phyloP scores from a whole-genome alignment of 306 rosid genomes.

The Vigna nakashimae region DNA sequence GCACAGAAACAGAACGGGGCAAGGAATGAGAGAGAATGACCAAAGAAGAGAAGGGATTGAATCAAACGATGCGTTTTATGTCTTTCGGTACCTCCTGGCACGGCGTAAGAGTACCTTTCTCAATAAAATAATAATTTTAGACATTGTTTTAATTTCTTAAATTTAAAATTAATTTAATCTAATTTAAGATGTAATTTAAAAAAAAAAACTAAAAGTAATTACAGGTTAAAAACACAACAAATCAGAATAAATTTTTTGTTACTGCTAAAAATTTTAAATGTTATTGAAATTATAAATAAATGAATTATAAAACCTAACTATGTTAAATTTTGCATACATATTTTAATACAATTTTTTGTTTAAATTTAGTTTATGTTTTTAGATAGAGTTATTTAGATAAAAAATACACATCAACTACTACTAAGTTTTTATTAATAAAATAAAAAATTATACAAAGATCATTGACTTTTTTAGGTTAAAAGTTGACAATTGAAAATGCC shows the following conservation, averaged over 20 bases:
- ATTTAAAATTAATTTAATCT: not conserved
- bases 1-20: constrained; percentile 32
- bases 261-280: too few relatives aligned
- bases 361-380: too few relatives aligned
- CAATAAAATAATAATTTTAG: not conserved
- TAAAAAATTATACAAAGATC: not conserved
- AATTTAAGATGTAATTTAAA: too few relatives aligned
- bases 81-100: constrained; percentile 41
- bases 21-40: not conserved
- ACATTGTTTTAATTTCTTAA: not conserved
- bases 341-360: too few relatives aligned
- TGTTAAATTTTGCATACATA: too few relatives aligned
- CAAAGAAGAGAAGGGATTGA: constrained; percentile 31
- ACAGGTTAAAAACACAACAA: too few relatives aligned
- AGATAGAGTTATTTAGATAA: too few relatives aligned
- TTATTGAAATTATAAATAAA: too few relatives aligned
- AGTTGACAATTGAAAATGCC: not conserved
- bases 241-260: too few relatives aligned
- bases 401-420: not conserved
- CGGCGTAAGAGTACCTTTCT: constrained; percentile 2
- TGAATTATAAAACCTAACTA: too few relatives aligned
- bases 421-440: not conserved
- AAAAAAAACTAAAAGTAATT: too few relatives aligned
- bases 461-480: not conserved
- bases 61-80: constrained; percentile 66